Conservation (phyloP, 2,329 filamentous ascomycete species). For the Epichloe amarillans region DNA sequence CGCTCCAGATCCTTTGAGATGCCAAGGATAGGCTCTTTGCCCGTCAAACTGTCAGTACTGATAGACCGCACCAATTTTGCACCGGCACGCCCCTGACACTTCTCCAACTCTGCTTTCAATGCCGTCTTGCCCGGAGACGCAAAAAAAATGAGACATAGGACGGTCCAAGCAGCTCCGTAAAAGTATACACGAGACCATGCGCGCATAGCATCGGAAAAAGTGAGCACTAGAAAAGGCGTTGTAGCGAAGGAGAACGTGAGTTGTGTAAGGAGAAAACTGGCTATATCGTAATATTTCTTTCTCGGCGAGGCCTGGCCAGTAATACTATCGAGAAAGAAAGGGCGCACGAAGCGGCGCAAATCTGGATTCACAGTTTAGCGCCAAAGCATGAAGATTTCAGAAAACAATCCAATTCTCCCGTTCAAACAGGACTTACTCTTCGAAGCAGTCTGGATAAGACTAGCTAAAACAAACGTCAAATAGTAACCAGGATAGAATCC, state of each 20-base stretch:
- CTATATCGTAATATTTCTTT: conserved; percentile 79
- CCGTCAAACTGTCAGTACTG: conserved; percentile 44
- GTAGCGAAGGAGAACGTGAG: conserved; percentile 71
- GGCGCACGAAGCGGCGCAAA: conserved; percentile 75
- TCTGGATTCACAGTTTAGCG: conserved; percentile 37
- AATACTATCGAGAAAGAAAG: conserved; percentile 78
- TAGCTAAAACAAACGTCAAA: conserved; percentile 75
- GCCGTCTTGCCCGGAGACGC: conserved; percentile 58
- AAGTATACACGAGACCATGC: conserved; percentile 85
- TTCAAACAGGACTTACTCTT: conserved; percentile 57
- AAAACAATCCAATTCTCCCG: neutral
- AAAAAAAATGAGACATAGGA: conserved; percentile 63
- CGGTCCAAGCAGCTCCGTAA: conserved; percentile 61
- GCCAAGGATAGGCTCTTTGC: conserved; percentile 55
- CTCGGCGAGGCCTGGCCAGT: conserved; percentile 52
- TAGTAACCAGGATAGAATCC: conserved; percentile 98
- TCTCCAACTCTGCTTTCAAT: conserved; percentile 45
- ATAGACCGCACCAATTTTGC: conserved; percentile 33
- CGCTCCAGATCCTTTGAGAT: conserved; percentile 62
- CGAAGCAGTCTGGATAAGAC: conserved; percentile 81
- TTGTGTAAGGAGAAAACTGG: conserved; percentile 65
- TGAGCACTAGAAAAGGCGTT: conserved; percentile 74
- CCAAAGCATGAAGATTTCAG: neutral
- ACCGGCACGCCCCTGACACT: conserved; percentile 35
- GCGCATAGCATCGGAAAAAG: conserved; percentile 52